A percentile compares a stretch with the other conserved stretches of the same genome.
These are phyloP conservation scores for Gaultheria prostrata DNA, from an alignment of 148 eudicot genomes.

Conservation along the genomic window DNA sequence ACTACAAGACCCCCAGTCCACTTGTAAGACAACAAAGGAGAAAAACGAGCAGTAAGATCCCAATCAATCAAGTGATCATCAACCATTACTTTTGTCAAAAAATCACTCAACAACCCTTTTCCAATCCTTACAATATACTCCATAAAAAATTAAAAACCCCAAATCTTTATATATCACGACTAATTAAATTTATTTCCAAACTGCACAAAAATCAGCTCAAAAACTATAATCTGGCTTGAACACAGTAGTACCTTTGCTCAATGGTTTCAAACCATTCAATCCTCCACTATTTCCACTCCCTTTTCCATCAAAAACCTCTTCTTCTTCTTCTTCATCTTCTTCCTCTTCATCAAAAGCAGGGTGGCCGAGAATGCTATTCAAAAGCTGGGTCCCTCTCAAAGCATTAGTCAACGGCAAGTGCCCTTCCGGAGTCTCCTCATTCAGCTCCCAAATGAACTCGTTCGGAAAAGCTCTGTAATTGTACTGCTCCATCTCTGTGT, in stretches of 20 bases:
- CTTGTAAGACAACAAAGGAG: background rate
- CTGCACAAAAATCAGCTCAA: slow-evolving; percentile 7
- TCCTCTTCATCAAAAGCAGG: slow-evolving; percentile 58
- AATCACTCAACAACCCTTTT: background rate
- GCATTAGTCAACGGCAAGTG: slow-evolving; percentile 95
- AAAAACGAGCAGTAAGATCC: background rate
- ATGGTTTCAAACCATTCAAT: slow-evolving; percentile 27
- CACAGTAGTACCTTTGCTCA: slow-evolving; percentile 28
- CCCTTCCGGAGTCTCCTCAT: slow-evolving; percentile 63
- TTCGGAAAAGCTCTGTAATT: slow-evolving; percentile 77
- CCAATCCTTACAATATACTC: background rate
- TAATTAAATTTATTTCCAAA: no score
- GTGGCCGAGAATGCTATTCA: slow-evolving; percentile 56
- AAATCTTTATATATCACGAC: no score
- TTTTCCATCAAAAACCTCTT: background rate
- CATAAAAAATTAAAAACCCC: no score
- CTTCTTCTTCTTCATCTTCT: background rate
- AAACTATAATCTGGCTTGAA: slow-evolving; percentile 68
- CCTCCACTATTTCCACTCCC: slow-evolving; percentile 1
- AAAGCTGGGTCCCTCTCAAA: slow-evolving; percentile 76
- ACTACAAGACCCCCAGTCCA: no score
- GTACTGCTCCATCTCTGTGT: slow-evolving; percentile 71
- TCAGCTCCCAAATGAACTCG: slow-evolving; percentile 79
- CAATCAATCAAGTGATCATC: background rate
- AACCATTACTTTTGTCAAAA: background rate